Conservation (phyloP, 2,329 filamentous ascomycete genomes). For the Fusarium transvaalense region DNA sequence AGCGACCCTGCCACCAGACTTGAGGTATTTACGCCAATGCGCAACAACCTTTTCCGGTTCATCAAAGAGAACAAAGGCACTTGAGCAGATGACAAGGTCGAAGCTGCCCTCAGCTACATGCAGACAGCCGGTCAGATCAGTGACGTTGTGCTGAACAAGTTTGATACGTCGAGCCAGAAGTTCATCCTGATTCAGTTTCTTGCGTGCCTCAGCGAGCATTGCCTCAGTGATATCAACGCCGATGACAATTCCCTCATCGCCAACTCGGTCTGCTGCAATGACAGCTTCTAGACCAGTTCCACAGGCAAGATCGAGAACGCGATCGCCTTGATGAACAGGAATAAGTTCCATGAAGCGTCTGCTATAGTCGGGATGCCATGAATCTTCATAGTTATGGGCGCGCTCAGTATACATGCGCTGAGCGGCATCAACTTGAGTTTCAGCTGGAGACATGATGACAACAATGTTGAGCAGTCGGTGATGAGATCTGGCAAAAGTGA, state of each 20-base stretch:
- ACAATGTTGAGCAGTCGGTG: not conserved
- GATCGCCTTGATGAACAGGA: slow-evolving; percentile 44
- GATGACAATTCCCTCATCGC: slow-evolving; percentile 46
- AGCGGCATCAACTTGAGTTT: slow-evolving; percentile 33
- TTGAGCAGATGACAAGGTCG: slow-evolving; percentile 52
- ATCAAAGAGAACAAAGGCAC: slow-evolving; percentile 52
- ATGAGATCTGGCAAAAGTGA: too few relatives aligned
- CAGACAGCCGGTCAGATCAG: slow-evolving; percentile 40
- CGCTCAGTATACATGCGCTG: slow-evolving; percentile 51
- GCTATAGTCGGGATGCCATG: slow-evolving; percentile 53
- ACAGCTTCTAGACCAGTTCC: slow-evolving; percentile 53
- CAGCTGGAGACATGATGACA: slow-evolving; percentile 11
- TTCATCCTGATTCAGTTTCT: slow-evolving; percentile 38
- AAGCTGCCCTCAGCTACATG: slow-evolving; percentile 45
- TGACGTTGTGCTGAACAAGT: slow-evolving; percentile 49
- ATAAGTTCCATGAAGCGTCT: slow-evolving; percentile 48
- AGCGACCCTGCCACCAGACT: slow-evolving; percentile 46
- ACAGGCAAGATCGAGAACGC: slow-evolving; percentile 51
- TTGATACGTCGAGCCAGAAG: slow-evolving; percentile 37
- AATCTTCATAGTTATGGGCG: slow-evolving; percentile 51
- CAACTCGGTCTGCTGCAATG: slow-evolving; percentile 47
- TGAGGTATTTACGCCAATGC: slow-evolving; percentile 50
- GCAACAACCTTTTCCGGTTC: slow-evolving; percentile 45
- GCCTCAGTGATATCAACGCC: slow-evolving; percentile 51
- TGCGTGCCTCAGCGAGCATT: slow-evolving; percentile 50